phyloP scores from a whole-genome alignment of 2,329 filamentous ascomycete species.

The Penicillium sp. region DNA sequence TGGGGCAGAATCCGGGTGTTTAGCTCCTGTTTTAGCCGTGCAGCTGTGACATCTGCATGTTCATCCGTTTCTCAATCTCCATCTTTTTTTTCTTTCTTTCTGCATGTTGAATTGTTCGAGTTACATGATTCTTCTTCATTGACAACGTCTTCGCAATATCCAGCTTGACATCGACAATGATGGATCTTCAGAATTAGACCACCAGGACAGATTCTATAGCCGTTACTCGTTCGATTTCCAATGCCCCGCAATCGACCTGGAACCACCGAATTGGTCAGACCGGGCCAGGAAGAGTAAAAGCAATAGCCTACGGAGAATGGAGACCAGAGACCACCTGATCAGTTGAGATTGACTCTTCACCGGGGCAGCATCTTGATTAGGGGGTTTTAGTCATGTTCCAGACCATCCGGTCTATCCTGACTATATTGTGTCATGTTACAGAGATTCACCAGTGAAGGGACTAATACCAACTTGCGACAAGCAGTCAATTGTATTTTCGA shows the following conservation, averaged over 20 bases:
- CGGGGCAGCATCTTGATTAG: too few relatives aligned
- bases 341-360: too few relatives aligned
- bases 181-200: background rate
- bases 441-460: too few relatives aligned
- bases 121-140: too few relatives aligned
- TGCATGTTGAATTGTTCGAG: background rate
- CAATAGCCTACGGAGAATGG: conserved; percentile 2
- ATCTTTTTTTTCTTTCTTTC: background rate
- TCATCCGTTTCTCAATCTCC: background rate
- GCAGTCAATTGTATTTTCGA: background rate
- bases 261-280: background rate
- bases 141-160: too few relatives aligned
- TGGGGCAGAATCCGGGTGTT: background rate
- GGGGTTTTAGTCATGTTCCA: background rate
- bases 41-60: background rate
- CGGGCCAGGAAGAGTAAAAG: conserved; percentile 4
- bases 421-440: background rate
- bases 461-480: background rate
- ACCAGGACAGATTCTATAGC: background rate
- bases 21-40: background rate
- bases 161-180: background rate
- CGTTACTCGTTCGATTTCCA: conserved; percentile 5
- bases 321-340: too few relatives aligned
- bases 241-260: background rate
- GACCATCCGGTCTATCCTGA: background rate